Evolutionary conservation across 306 rosid genomes (phyloP), one percentile per base, ranked within the genome.

Genomic region (Mimosa pudica): DNA sequence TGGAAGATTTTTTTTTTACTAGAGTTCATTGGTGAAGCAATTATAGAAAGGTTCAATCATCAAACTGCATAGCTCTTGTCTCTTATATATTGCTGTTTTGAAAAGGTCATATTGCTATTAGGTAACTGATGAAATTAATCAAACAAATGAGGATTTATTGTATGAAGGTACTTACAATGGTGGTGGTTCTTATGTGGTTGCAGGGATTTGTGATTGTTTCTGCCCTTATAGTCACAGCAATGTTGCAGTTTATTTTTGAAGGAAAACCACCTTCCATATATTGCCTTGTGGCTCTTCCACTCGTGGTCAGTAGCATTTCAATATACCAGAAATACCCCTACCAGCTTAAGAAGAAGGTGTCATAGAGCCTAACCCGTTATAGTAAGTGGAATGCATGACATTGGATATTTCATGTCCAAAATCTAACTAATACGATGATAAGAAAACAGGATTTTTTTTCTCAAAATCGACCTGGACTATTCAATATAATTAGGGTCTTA

Each of bases 171-270:
- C 76, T 81, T 42, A 81, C 70, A 5, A 42, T 47, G 46, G 36
- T 65, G 45, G 45, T 61, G 47, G 41, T 58, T 77, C 8, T 47
- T 8, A 71, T 48, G 60, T 84, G 84, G 73, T 89, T 88, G 94
- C 97, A 95, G 99, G 99, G 99, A 12, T 95, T 95, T 80, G 98
- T 95, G 79, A 93, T 91, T 67, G 99, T 95, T 76, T 95, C 97
- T 32, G 99, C 99, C 18, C 93, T 95, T 82, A 83, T 93, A 20
- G 95, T 90, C 65, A 95, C 99, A 1, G 99, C 99, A 30, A 60
- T 93, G 87, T 90, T 95, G 85, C 99, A 95, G 82, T 95, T 90
- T 88, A 64, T 91, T 81, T 93, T 95, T 16, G 99, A 95, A 90
- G 99, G 99, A 83, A 90, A 88, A 81, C 93, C 97, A 1, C 99